Evolutionary conservation across 2,329 filamentous ascomycete species (phyloP).

Genomic region (Aspergillus phoenicis): DNA sequence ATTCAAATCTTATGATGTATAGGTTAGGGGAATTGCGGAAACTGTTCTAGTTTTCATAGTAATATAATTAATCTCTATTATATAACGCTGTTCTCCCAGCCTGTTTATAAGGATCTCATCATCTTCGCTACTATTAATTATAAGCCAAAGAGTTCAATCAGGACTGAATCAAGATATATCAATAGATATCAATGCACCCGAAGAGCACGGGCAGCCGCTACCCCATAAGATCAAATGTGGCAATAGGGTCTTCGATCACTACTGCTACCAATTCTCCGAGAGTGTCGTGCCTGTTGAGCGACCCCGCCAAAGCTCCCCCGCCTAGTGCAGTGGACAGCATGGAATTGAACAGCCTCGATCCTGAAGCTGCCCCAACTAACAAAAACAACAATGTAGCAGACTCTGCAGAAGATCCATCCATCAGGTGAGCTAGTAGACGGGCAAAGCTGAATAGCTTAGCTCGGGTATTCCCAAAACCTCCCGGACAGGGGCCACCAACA

Average conservation of each 20-base stretch:
- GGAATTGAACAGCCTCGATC: neutral
- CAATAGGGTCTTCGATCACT: neutral
- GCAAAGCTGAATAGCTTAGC: neutral
- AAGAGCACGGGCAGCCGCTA: neutral
- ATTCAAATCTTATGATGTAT: neutral
- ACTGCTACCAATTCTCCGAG: neutral
- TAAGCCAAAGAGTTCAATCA: neutral
- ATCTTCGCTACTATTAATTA: neutral
- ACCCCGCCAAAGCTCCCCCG: neutral
- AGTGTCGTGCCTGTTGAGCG: neutral
- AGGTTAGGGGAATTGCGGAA: neutral
- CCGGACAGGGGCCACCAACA: neutral
- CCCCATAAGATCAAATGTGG: neutral
- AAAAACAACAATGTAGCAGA: neutral
- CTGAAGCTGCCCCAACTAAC: neutral
- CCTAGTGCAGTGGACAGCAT: neutral
- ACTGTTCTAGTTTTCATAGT: neutral
- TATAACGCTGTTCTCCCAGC: neutral
- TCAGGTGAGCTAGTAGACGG: neutral
- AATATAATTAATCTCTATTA: neutral
- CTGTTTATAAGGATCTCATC: neutral
- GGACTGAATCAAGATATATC: neutral
- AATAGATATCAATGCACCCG: neutral
- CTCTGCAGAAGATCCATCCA: neutral
- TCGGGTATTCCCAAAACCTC: neutral